These are phyloP conservation scores for Ustilago shanxiensis DNA, from an alignment of 1,284 basidiomycete species.

Conservation along the genomic window DNA sequence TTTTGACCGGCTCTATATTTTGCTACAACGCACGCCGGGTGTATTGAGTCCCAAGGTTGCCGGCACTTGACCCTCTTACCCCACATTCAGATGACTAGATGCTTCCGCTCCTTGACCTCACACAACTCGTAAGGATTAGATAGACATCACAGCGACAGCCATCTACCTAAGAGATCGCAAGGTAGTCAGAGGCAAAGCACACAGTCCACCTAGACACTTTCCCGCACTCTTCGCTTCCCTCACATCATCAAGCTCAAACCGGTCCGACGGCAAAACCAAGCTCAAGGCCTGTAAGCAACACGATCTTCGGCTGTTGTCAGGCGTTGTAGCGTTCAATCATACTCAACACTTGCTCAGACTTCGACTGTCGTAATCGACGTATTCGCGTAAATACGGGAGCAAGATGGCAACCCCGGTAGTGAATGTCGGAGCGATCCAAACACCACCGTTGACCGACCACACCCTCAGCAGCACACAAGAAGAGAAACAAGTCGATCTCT, in stretches of 20 bases:
- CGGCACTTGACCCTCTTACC: slow-evolving; percentile 1
- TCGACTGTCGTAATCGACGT: too few relatives aligned
- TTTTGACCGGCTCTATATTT: slow-evolving; percentile 16
- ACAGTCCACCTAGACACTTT: not conserved
- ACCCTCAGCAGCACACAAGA: not conserved
- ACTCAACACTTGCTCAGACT: too few relatives aligned
- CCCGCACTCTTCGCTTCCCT: too few relatives aligned
- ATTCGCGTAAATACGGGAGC: not conserved
- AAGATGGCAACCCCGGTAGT: not conserved
- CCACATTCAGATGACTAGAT: slow-evolving; percentile 5
- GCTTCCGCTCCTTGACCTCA: not conserved
- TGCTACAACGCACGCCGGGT: not conserved
- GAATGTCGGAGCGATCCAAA: not conserved
- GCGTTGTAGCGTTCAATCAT: too few relatives aligned
- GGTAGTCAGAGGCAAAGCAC: not conserved
- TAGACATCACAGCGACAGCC: not conserved
- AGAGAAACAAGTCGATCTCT: slow-evolving; percentile 17
- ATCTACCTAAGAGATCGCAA: not conserved
- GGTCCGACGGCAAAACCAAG: not conserved
- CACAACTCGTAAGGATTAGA: not conserved
- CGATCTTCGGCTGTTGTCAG: not conserved
- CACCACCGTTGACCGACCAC: slow-evolving; percentile 1
- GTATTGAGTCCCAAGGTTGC: not conserved
- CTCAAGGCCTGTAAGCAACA: not conserved
- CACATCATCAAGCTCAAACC: not conserved